A percentile compares a stretch with the other conserved stretches of the same genome.
Evolutionary conservation across 768 basidiomycete genomes (phyloP).

Genomic region (Mycena rosella): DNA sequence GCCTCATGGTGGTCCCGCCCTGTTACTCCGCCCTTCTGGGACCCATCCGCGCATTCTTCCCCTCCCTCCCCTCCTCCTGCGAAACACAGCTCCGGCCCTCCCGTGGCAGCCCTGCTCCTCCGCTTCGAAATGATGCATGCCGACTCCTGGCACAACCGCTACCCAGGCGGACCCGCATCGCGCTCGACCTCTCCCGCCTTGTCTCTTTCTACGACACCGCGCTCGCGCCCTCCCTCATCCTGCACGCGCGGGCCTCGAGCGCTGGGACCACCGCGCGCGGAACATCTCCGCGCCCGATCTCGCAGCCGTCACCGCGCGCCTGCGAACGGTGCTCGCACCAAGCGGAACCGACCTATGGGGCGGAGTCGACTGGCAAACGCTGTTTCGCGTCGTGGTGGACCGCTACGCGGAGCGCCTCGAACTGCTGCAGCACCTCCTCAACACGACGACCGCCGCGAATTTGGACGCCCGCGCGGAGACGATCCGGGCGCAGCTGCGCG

Average conservation of each 20-base stretch:
- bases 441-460: not conserved
- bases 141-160: conserved; percentile 49
- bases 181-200: conserved; percentile 48
- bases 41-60: no score
- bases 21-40: no score
- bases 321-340: conserved; percentile 28
- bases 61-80: no score
- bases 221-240: conserved; percentile 47
- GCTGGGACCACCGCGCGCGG: conserved; percentile 47
- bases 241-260: conserved; percentile 40
- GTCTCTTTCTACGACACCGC: conserved; percentile 53
- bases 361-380: conserved; percentile 50
- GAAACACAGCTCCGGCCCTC: no score
- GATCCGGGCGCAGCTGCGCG: conserved; percentile 21
- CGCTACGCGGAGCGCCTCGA: conserved; percentile 50
- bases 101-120: not conserved
- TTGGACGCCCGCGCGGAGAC: not conserved
- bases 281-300: conserved; percentile 44
- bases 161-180: conserved; percentile 52
- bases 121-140: conserved; percentile 29
- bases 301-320: conserved; percentile 10
- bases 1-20: not conserved
- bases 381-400: conserved; percentile 46
- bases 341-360: conserved; percentile 24
- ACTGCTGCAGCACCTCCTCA: conserved; percentile 39